Evolutionary conservation across 768 basidiomycete species (phyloP).

Genomic region (Phylloporus arenicola): DNA sequence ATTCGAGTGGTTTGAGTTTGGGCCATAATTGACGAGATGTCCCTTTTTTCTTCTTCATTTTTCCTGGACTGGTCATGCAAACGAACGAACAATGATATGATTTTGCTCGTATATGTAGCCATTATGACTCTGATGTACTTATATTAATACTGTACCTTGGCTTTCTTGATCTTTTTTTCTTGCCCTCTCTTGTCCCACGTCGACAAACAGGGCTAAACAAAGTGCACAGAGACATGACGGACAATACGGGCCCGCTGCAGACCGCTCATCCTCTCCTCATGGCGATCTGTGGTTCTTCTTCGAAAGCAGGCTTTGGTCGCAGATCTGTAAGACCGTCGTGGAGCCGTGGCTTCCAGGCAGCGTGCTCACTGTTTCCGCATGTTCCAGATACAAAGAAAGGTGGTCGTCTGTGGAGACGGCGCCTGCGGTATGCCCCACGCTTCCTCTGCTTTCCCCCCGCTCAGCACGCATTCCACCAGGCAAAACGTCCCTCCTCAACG

Average conservation of each 20-base stretch:
- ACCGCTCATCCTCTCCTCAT: conserved; percentile 29
- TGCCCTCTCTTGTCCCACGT: neutral
- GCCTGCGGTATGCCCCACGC: conserved; percentile 62
- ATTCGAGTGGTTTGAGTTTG: conserved; percentile 22
- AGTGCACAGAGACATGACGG: conserved; percentile 4
- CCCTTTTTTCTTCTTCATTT: neutral
- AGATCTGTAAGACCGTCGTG: conserved; percentile 25
- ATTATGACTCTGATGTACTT: conserved; percentile 11
- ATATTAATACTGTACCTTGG: conserved; percentile 11
- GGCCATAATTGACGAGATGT: conserved; percentile 8
- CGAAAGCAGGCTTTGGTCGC: conserved; percentile 49
- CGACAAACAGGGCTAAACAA: conserved; percentile 24
- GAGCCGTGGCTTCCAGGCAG: conserved; percentile 4
- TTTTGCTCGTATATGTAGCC: conserved; percentile 16
- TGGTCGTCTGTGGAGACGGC: conserved; percentile 95
- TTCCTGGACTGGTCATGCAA: neutral
- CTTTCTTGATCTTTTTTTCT: conserved; percentile 16
- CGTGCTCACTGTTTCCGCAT: conserved; percentile 13
- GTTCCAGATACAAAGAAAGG: conserved; percentile 48
- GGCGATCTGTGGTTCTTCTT: conserved; percentile 55
- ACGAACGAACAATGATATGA: neutral
- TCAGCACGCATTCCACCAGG: conserved; percentile 36
- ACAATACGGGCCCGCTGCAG: neutral
- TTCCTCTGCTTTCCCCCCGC: conserved; percentile 1
- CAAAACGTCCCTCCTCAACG: conserved; percentile 82